Evolutionary conservation across 495 filamentous ascomycete species (phyloP).

Genomic region (Hypoxylon perforatum): DNA sequence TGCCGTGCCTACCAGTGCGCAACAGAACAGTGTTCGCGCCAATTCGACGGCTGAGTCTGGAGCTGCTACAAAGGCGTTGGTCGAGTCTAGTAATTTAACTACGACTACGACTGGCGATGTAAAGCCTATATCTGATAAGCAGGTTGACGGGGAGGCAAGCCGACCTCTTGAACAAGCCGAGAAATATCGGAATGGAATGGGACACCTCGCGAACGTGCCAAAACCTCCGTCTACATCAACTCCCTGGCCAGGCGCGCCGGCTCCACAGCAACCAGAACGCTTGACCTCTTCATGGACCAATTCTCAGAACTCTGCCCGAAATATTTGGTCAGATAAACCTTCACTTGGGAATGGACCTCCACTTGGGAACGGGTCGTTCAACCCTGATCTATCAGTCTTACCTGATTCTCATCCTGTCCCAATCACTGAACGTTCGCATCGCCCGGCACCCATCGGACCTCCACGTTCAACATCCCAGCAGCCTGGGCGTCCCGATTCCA

Average conservation of each 20-base stretch:
- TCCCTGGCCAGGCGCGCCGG: slow-evolving; percentile 38
- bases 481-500: slow-evolving; percentile 19
- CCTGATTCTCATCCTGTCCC: slow-evolving; percentile 57
- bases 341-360: slow-evolving; percentile 73
- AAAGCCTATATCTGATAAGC: not conserved
- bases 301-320: slow-evolving; percentile 59
- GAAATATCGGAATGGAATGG: slow-evolving; percentile 13
- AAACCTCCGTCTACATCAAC: slow-evolving; percentile 26
- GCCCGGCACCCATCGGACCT: slow-evolving; percentile 53
- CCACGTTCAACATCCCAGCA: slow-evolving; percentile 44
- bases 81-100: not conserved
- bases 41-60: slow-evolving; percentile 8
- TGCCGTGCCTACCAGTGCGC: slow-evolving; percentile 41
- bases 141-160: slow-evolving; percentile 24
- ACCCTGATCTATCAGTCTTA: slow-evolving; percentile 64
- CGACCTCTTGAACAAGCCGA: slow-evolving; percentile 21
- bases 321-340: slow-evolving; percentile 84
- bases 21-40: slow-evolving; percentile 52
- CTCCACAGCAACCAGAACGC: slow-evolving; percentile 48
- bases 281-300: slow-evolving; percentile 48
- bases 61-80: not conserved
- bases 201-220: slow-evolving; percentile 20
- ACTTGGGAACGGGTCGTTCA: slow-evolving; percentile 84
- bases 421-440: slow-evolving; percentile 53
- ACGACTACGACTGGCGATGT: not conserved